phyloP scores from a whole-genome alignment of 148 eudicot genomes.

The Rhododendron griersonianum region DNA sequence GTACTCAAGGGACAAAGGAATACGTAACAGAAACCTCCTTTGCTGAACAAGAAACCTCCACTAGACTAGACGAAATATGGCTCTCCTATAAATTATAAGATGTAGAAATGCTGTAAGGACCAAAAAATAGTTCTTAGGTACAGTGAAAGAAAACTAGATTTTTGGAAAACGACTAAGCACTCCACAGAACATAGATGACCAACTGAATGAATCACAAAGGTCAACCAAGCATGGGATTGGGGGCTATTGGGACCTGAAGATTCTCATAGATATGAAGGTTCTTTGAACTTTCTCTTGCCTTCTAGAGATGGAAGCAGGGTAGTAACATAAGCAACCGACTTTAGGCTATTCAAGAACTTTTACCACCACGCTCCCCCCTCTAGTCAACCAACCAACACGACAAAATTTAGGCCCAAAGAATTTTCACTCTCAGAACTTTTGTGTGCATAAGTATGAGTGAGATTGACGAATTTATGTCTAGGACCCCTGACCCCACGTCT shows the following conservation, averaged over 20 bases:
- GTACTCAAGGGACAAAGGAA: background rate
- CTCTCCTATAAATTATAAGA: background rate
- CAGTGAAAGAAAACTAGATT: background rate
- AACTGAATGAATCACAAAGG: background rate
- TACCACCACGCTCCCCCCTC: background rate
- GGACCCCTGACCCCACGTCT: background rate
- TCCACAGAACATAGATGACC: background rate
- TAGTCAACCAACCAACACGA: background rate
- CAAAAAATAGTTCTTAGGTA: background rate
- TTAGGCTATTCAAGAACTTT: background rate
- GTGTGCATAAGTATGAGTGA: too few species aligned
- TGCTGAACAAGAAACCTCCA: background rate
- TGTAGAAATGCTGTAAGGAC: background rate
- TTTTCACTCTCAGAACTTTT: background rate
- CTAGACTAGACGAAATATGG: background rate
- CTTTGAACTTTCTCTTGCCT: background rate
- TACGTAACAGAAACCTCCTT: background rate
- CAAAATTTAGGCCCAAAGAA: background rate
- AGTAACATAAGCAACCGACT: background rate
- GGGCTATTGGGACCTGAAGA: background rate
- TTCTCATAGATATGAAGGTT: background rate
- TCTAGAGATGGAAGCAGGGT: background rate
- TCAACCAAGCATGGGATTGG: background rate
- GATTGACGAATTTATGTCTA: background rate
- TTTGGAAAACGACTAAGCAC: background rate